Conservation (phyloP, 2,329 filamentous ascomycete species). For the Alternaria infectoria region DNA sequence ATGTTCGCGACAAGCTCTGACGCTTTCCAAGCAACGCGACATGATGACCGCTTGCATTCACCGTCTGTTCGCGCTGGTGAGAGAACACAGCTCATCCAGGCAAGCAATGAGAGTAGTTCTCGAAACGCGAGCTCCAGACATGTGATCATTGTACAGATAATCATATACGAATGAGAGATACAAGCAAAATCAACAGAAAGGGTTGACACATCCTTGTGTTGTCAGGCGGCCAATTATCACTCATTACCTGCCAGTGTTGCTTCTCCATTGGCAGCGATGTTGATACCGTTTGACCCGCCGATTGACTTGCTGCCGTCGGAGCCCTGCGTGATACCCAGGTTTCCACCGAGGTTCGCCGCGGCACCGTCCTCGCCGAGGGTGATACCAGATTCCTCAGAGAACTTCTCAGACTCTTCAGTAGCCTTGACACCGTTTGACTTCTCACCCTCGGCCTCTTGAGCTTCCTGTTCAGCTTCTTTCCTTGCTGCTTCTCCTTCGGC, state of each 20-base stretch:
- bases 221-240: neutral
- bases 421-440: conserved; percentile 35
- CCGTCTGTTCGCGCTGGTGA: neutral
- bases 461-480: conserved; percentile 25
- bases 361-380: conserved; percentile 30
- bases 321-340: conserved; percentile 42
- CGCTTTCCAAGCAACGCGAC: neutral
- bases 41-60: neutral
- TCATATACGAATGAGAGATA: neutral
- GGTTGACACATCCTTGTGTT: neutral
- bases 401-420: conserved; percentile 38
- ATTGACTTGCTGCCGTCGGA: conserved; percentile 40
- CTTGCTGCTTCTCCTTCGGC: conserved; percentile 16
- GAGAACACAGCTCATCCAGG: neutral
- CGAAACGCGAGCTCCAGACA: neutral
- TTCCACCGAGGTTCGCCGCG: conserved; percentile 39
- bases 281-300: conserved; percentile 41
- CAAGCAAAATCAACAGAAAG: neutral
- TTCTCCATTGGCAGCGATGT: conserved; percentile 34
- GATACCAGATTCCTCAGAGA: conserved; percentile 38
- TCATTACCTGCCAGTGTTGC: conserved; percentile 32
- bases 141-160: neutral
- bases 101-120: neutral
- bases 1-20: neutral
- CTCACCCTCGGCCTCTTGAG: conserved; percentile 22